A percentile compares a stretch with the other conserved stretches of the same genome.
These are phyloP conservation scores for Diaporthe ilicicola DNA, from an alignment of 2,329 filamentous ascomycete genomes.

Conservation along the genomic window DNA sequence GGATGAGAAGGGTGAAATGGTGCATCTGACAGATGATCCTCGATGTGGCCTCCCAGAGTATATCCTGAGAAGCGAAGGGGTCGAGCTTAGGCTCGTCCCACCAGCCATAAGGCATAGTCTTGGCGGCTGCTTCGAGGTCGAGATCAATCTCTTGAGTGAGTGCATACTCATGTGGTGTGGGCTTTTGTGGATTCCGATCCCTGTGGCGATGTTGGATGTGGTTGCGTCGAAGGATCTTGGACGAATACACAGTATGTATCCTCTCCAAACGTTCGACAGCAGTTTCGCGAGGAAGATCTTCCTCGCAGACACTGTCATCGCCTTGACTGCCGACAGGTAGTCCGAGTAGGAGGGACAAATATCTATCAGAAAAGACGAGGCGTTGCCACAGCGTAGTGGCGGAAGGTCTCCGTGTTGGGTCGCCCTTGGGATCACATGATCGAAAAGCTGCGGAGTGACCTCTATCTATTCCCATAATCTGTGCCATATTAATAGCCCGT, in stretches of 20 bases:
- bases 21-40: slow-evolving; percentile 57
- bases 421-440: slow-evolving; percentile 48
- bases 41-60: slow-evolving; percentile 42
- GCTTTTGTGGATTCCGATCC: slow-evolving; percentile 34
- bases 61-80: slow-evolving; percentile 33
- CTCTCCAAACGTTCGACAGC: slow-evolving; percentile 55
- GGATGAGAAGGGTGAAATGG: slow-evolving; percentile 59
- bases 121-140: slow-evolving; percentile 54
- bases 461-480: slow-evolving; percentile 59
- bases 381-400: slow-evolving; percentile 55
- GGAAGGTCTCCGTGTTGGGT: slow-evolving; percentile 42
- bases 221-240: slow-evolving; percentile 58
- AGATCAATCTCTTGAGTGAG: slow-evolving; percentile 54
- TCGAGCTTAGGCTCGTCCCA: slow-evolving; percentile 52
- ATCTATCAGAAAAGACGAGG: slow-evolving; percentile 58
- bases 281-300: slow-evolving; percentile 38
- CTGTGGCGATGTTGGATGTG: slow-evolving; percentile 37
- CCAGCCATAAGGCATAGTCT: slow-evolving; percentile 54
- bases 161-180: slow-evolving; percentile 47
- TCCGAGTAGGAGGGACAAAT: slow-evolving; percentile 59
- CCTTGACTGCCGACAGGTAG: slow-evolving; percentile 55
- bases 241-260: slow-evolving; percentile 51
- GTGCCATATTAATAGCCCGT: slow-evolving; percentile 58
- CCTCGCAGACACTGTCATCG: slow-evolving; percentile 45
- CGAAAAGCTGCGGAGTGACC: slow-evolving; percentile 44